Percentiles rank a stretch among this genome's conserved stretches.
Evolutionary conservation across 1,284 basidiomycete species (phyloP).

Genomic region (Apiotrichum mycotoxinovorans): DNA sequence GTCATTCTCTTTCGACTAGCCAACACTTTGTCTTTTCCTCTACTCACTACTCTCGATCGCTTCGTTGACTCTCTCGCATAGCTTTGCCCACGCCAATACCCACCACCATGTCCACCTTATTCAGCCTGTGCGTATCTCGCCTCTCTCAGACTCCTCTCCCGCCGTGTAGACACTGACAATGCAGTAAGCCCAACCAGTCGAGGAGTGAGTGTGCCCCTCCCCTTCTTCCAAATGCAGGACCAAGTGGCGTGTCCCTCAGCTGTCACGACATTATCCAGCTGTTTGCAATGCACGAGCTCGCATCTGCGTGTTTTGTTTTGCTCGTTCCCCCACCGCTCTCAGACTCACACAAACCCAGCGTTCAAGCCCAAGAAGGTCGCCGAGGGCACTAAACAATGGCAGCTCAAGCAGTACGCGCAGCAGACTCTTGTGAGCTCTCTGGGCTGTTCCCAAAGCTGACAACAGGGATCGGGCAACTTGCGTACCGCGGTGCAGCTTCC

Average conservation of each 20-base stretch:
- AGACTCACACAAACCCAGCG: constrained; percentile 48
- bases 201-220: constrained; percentile 28
- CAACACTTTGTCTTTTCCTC: no score
- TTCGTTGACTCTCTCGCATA: background rate
- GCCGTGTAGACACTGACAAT: constrained; percentile 20
- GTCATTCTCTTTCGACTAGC: no score
- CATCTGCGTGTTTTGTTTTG: no score
- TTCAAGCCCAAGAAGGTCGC: constrained; percentile 96
- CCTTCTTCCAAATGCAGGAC: background rate
- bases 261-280: no score
- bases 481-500: constrained; percentile 83
- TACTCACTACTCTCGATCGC: background rate
- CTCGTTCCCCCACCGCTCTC: background rate
- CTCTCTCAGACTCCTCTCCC: background rate
- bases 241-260: no score
- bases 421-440: constrained; percentile 70
- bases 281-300: no score
- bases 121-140: constrained; percentile 34
- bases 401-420: constrained; percentile 93
- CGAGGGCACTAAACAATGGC: constrained; percentile 94
- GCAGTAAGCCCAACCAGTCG: constrained; percentile 42
- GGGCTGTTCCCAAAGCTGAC: background rate
- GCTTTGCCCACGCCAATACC: background rate
- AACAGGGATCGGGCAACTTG: constrained; percentile 86
- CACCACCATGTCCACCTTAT: constrained; percentile 37